These are phyloP conservation scores for Trichoderma sp. DNA, from an alignment of 2,329 filamentous ascomycete species.

Conservation along the genomic window DNA sequence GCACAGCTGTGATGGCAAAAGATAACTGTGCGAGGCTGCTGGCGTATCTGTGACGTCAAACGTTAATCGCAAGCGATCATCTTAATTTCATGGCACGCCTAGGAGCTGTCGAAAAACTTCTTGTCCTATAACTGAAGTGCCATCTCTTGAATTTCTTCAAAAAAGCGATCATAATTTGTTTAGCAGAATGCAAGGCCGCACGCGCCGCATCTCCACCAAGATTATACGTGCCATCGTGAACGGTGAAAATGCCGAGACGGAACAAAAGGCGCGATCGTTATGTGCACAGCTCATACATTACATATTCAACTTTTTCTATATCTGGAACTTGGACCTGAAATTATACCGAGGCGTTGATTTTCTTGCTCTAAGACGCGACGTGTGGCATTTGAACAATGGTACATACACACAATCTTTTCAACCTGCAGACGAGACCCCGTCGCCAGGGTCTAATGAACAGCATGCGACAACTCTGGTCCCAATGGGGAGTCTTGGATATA, in stretches of 20 bases:
- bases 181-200: background rate
- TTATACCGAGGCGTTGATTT: background rate
- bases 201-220: background rate
- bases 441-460: background rate
- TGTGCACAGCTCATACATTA: background rate
- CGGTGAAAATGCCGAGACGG: background rate
- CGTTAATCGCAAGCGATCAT: background rate
- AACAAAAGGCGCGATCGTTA: background rate
- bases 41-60: background rate
- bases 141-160: too few relatives aligned
- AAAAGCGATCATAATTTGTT: background rate
- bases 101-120: too few relatives aligned
- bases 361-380: background rate
- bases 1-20: too few relatives aligned
- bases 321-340: background rate
- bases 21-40: background rate
- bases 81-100: too few relatives aligned
- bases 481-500: constrained; percentile 57
- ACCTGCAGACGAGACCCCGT: background rate
- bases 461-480: background rate
- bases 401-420: background rate
- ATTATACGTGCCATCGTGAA: background rate
- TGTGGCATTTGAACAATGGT: background rate
- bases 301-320: background rate
- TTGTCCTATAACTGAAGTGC: too few relatives aligned